Evolutionary conservation across 2,329 filamentous ascomycete species (phyloP), one percentile per base, ranked within the genome.

Genomic region (Sporothrix curviconia): DNA sequence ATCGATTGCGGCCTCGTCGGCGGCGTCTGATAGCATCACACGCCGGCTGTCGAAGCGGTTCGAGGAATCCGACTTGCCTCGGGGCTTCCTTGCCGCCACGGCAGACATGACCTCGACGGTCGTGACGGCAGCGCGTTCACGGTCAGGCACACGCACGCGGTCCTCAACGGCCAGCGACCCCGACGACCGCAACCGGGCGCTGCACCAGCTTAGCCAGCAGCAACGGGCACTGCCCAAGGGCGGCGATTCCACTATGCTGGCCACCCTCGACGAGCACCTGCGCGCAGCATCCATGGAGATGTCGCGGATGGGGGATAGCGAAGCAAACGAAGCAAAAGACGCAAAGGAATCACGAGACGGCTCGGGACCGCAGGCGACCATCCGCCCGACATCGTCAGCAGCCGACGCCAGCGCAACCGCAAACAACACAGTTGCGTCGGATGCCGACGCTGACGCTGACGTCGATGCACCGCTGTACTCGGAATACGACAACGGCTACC

Each of bases 401-500:
- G 42, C 24, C 24, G 44, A 4, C 11, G 49, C 36, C 9, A 24
- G n/a, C 12, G 40, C n/a, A 19, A 42, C 32, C 42, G 32, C 15
- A 4, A 14, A 6, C 7, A 25, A 11, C 19, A 39, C 30, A 6
- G 49, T 11, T 5, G 36, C n/a, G n/a, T n/a, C 3, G 3, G 22
- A 28, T 15, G 44, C 51, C 7, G 12, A 17, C 3, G 34, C 11
- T 24, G 25, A n/a, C 22, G 17, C 34, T 9, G 49, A 17, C 2
- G 34, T 34, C 52, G 39, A 56, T 11, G 24, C 40, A 8, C 36
- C 32, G 1, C 46, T 60, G 28, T 59, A 42, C 46, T 43, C 71
- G 57, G 66, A 76, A 56, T 84, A 81, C 61, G 73, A 77, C n/a
- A 86, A 86, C 65, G 82, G 83, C 42, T 86, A 86, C 64, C 80